These are phyloP conservation scores for Perkinsus olseni DNA, from an alignment of 169 alveolate genomes.

Conservation along the genomic window DNA sequence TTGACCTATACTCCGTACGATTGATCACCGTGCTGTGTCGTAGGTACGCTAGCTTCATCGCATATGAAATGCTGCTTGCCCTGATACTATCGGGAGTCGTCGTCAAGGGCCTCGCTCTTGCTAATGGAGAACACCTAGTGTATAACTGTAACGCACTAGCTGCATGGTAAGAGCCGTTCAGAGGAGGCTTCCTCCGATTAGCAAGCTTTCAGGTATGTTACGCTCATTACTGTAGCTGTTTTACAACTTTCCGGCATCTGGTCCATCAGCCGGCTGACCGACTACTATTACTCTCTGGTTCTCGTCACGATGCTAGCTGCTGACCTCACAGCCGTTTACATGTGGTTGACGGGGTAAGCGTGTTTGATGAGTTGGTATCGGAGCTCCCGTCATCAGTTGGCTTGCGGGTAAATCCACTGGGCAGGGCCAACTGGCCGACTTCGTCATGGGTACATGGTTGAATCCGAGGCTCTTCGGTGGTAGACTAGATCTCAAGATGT, in stretches of 20 bases:
- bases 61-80: neutral
- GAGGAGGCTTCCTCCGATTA: too few species aligned
- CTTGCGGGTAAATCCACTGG: neutral
- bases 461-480: constrained; percentile 19
- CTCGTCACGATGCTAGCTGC: neutral
- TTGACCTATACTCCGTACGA: neutral
- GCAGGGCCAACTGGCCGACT: constrained; percentile 12
- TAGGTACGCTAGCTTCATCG: neutral
- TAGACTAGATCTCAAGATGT: constrained; percentile 20
- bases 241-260: neutral
- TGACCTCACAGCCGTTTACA: constrained; percentile 4
- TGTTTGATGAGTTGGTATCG: neutral
- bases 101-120: constrained; percentile 20
- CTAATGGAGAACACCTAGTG: neutral
- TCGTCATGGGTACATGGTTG: constrained; percentile 21
- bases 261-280: neutral
- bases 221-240: neutral
- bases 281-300: constrained; percentile 10
- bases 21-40: neutral
- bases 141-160: constrained; percentile 15
- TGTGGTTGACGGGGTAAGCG: constrained; percentile 8
- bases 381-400: neutral
- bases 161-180: too few species aligned
- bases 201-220: constrained; percentile 21
- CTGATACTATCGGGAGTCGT: constrained; percentile 4